A percentile compares a stretch with the other conserved stretches of the same genome.
These are phyloP conservation scores for Zymoseptoria brevis DNA, from an alignment of 2,329 filamentous ascomycete genomes.

Conservation along the genomic window DNA sequence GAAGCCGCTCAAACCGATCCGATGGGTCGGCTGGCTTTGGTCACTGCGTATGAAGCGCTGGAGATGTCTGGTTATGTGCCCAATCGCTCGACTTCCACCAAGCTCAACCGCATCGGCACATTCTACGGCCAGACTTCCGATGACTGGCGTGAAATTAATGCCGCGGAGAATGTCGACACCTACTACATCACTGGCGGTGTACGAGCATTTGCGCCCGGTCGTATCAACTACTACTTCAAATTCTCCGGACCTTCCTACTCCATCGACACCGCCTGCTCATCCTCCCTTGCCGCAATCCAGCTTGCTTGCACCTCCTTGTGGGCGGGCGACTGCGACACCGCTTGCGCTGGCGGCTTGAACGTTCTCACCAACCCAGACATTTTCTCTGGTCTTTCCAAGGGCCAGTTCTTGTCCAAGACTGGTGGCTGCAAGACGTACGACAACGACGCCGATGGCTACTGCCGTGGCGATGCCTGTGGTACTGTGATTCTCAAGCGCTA, in stretches of 20 bases:
- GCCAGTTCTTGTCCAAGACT: constrained; percentile 69
- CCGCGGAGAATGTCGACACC: constrained; percentile 62
- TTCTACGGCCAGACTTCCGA: constrained; percentile 71
- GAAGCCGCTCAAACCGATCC: constrained; percentile 75
- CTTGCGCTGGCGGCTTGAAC: constrained; percentile 69
- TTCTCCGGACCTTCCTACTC: constrained; percentile 66
- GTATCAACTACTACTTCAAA: constrained; percentile 70
- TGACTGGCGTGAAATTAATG: constrained; percentile 70
- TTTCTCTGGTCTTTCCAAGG: constrained; percentile 66
- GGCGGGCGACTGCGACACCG: constrained; percentile 71
- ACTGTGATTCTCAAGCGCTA: constrained; percentile 71
- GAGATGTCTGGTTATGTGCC: constrained; percentile 74
- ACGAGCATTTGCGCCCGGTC: constrained; percentile 53
- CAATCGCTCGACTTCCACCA: constrained; percentile 61
- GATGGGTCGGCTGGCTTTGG: constrained; percentile 67
- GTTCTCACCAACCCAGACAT: constrained; percentile 75
- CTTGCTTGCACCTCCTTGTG: constrained; percentile 65
- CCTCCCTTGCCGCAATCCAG: constrained; percentile 63
- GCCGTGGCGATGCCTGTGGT: constrained; percentile 67
- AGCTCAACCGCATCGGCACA: constrained; percentile 57
- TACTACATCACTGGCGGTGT: constrained; percentile 59
- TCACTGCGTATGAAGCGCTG: constrained; percentile 72
- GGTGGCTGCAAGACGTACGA: constrained; percentile 76
- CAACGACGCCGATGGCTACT: constrained; percentile 73
- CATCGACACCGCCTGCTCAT: constrained; percentile 72